phyloP scores from a whole-genome alignment of 768 basidiomycete genomes.

The Naganishia antarctica region DNA sequence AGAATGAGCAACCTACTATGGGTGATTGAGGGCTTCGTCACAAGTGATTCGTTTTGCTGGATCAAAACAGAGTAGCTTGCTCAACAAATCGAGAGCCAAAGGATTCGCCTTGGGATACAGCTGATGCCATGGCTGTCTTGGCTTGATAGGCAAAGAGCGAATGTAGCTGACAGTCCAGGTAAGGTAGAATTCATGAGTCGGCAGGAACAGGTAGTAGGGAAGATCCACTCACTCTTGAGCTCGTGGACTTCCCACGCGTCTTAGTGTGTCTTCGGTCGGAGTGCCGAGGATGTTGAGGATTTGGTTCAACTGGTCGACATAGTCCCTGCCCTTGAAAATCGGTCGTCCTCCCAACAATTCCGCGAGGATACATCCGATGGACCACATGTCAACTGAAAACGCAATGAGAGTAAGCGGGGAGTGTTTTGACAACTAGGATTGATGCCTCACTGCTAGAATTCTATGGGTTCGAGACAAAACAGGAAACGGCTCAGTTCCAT shows the following conservation, averaged over 20 bases:
- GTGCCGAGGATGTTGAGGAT: constrained; percentile 98
- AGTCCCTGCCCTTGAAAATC: constrained; percentile 54
- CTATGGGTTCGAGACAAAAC: constrained; percentile 30
- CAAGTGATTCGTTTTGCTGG: constrained; percentile 94
- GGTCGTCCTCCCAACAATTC: constrained; percentile 53
- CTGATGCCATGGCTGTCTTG: constrained; percentile 82
- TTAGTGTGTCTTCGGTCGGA: constrained; percentile 90
- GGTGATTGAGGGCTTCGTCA: constrained; percentile 89
- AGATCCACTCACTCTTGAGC: constrained; percentile 50
- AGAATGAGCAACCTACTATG: constrained; percentile 55
- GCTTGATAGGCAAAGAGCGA: constrained; percentile 93
- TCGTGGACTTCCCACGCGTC: constrained; percentile 90
- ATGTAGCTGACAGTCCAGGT: constrained; percentile 59
- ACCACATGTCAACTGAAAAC: constrained; percentile 52
- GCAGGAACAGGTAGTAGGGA: background rate
- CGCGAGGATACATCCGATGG: constrained; percentile 54
- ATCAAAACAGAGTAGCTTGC: constrained; percentile 89
- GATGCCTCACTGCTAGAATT: constrained; percentile 50
- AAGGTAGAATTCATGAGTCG: background rate
- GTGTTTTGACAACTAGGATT: background rate
- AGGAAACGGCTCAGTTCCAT: background rate
- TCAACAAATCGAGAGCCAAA: constrained; percentile 83
- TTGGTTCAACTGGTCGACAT: constrained; percentile 97
- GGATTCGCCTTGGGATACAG: constrained; percentile 93
- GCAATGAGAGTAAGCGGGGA: background rate